phyloP scores from a whole-genome alignment of 176 grass and related monocot genomes.

The Avena atlantica region DNA sequence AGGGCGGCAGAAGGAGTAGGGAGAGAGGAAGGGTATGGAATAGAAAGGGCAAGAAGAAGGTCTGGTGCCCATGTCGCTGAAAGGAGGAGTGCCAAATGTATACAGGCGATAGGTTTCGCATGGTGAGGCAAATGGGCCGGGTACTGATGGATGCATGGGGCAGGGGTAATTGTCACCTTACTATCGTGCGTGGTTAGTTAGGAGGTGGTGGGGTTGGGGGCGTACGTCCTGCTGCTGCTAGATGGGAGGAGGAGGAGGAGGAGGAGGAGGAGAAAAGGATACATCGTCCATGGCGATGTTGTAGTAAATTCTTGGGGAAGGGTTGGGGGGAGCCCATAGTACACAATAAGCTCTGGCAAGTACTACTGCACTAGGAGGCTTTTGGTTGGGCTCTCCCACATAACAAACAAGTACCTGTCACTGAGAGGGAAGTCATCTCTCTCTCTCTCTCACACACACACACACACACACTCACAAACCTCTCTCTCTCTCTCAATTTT shows the following conservation, averaged over 20 bases:
- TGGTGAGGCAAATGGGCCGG: slow-evolving; percentile 49
- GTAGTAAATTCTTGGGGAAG: slow-evolving; percentile 63
- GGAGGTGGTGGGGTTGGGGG: slow-evolving; percentile 22
- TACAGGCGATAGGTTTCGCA: slow-evolving; percentile 58
- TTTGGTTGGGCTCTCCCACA: slow-evolving; percentile 73
- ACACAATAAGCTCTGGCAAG: slow-evolving; percentile 65
- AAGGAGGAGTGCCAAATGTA: slow-evolving; percentile 54
- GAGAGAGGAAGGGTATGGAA: slow-evolving; percentile 49
- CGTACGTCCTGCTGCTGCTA: slow-evolving; percentile 1
- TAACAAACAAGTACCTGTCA: slow-evolving; percentile 88
- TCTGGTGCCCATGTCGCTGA: slow-evolving; percentile 37
- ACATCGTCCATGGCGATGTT: slow-evolving; percentile 41
- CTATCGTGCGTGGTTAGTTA: slow-evolving; percentile 60
- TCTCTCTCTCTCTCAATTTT: slow-evolving; percentile 32
- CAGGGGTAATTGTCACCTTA: slow-evolving; percentile 72
- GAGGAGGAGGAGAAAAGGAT: slow-evolving; percentile 26
- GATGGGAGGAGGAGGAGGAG: slow-evolving; percentile 3
- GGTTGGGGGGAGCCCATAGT: slow-evolving; percentile 48
- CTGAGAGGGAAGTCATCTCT: slow-evolving; percentile 50
- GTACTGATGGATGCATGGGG: slow-evolving; percentile 43
- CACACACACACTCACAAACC: neutral
- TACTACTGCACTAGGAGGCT: slow-evolving; percentile 61
- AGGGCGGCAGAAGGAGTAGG: neutral
- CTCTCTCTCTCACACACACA: slow-evolving; percentile 21
- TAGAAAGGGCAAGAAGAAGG: slow-evolving; percentile 51